Evolutionary conservation across 768 basidiomycete genomes (phyloP), one percentile per base, ranked within the genome.

Genomic region (Gautieria morchelliformis): DNA sequence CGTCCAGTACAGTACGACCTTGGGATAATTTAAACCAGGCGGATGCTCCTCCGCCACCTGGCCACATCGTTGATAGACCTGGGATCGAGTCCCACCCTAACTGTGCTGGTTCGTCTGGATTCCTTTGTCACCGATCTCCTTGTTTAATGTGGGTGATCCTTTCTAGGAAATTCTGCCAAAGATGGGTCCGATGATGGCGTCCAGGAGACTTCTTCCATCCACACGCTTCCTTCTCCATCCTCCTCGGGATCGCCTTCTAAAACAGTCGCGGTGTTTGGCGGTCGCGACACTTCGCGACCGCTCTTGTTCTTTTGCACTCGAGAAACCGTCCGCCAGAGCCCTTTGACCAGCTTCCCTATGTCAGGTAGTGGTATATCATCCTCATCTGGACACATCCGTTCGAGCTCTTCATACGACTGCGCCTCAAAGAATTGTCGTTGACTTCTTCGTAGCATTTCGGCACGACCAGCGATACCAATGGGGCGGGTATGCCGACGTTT

Each of bases 381-480:
- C 11, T 47, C 33, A 5, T 35, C 33, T 10, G 5, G 48, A 6
- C 10, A 50, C 15, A 19, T 17, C 4, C 12, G 19, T 19, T 49
- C 46, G 14, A 46, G 22, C 1, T 6, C 56, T 27, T 27, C 27
- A 5, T 27, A 27, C 19, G 27, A 24, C 40, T 39, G 17, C 27
- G 27, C 8, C 12, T n/a, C 33, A 52, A 57, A 48, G 27, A 27
- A 27, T 11, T 41, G 56, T 41, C 20, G 45, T 27, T 45, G 27
- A 17, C 19, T 47, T 19, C 32, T 47, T 7, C 48, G 56, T 17
- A 57, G 35, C 46, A 57, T 33, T 40, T 49, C 49, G 40, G 40
- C 58, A 45, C 72, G 69, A 39, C 70, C 70, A 22, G 70, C 72
- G 52, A 73, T 63, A 41, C 72, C 72, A 50, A 73, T 66, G 37